Evolutionary conservation across 768 basidiomycete genomes (phyloP).

Genomic region (Erythrobasidium yunnanense): DNA sequence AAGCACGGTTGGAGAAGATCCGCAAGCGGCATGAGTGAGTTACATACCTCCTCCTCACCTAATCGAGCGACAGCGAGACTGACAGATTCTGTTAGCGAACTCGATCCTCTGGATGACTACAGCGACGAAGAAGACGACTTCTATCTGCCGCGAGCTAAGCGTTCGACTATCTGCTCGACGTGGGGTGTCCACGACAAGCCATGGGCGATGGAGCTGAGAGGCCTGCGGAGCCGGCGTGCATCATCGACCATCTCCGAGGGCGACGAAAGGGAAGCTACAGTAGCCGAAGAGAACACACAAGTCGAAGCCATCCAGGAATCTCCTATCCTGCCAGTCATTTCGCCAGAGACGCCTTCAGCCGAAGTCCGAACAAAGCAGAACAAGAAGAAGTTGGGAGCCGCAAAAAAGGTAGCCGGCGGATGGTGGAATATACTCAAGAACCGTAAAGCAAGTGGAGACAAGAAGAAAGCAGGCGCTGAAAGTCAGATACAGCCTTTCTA

Average conservation of each 20-base stretch:
- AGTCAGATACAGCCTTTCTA: background rate
- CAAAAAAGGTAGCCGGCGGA: conserved; percentile 28
- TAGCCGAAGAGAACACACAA: background rate
- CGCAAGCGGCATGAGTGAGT: conserved; percentile 38
- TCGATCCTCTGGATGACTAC: conserved; percentile 41
- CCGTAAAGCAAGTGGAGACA: conserved; percentile 26
- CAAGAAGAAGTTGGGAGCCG: background rate
- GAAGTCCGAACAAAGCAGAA: background rate
- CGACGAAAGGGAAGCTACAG: conserved; percentile 14
- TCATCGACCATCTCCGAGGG: conserved; percentile 27
- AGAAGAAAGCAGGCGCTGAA: background rate
- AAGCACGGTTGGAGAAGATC: conserved; percentile 43
- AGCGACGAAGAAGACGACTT: conserved; percentile 31
- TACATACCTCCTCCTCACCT: background rate
- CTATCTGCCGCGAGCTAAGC: conserved; percentile 28
- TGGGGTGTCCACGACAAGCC: conserved; percentile 37
- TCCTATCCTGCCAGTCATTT: background rate
- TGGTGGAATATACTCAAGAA: conserved; percentile 34
- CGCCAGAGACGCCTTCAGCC: background rate
- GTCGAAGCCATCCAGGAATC: background rate
- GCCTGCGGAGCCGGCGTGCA: background rate
- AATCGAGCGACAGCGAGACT: background rate
- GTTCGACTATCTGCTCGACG: conserved; percentile 38
- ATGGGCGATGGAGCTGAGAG: conserved; percentile 30
- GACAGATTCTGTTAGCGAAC: conserved; percentile 39